Conservation (phyloP, 2,329 filamentous ascomycete genomes). For the Conoideocrella luteorostrata region DNA sequence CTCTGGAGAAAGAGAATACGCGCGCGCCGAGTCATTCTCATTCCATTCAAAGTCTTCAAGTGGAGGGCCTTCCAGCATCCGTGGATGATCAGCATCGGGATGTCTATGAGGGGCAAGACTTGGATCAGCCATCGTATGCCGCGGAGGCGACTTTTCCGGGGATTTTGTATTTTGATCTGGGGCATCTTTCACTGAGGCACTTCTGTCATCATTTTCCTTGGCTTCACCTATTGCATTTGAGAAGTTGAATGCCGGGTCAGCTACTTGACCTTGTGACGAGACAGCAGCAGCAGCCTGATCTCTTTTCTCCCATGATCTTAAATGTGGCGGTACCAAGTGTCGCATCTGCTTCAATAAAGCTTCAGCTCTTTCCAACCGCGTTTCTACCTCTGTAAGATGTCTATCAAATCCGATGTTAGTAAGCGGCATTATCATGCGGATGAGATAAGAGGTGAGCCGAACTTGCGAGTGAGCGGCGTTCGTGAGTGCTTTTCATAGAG, state of each 20-base stretch:
- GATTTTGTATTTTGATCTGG: too few relatives aligned
- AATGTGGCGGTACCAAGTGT: constrained; percentile 19
- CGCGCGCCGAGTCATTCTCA: constrained; percentile 23
- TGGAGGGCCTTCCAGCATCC: constrained; percentile 25
- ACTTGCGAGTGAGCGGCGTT: constrained; percentile 41
- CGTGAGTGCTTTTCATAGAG: constrained; percentile 41
- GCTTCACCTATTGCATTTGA: constrained; percentile 5
- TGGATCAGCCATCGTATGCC: neutral
- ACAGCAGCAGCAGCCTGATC: neutral
- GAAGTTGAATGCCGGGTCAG: constrained; percentile 13
- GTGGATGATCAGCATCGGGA: constrained; percentile 13
- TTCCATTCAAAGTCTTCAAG: constrained; percentile 32
- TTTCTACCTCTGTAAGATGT: constrained; percentile 38
- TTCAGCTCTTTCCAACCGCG: constrained; percentile 29
- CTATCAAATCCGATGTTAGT: too few relatives aligned
- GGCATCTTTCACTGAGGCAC: too few relatives aligned
- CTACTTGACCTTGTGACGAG: neutral
- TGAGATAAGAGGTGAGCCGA: constrained; percentile 14
- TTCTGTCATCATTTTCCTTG: neutral
- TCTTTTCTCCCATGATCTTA: constrained; percentile 13
- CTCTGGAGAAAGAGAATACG: constrained; percentile 20
- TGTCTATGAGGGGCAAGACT: neutral
- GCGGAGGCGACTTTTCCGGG: neutral
- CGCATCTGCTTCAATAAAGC: constrained; percentile 24
- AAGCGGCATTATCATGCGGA: too few relatives aligned